Evolutionary conservation across 495 filamentous ascomycete species (phyloP), one percentile per base, ranked within the genome.

Genomic region (Penicillium manginii): DNA sequence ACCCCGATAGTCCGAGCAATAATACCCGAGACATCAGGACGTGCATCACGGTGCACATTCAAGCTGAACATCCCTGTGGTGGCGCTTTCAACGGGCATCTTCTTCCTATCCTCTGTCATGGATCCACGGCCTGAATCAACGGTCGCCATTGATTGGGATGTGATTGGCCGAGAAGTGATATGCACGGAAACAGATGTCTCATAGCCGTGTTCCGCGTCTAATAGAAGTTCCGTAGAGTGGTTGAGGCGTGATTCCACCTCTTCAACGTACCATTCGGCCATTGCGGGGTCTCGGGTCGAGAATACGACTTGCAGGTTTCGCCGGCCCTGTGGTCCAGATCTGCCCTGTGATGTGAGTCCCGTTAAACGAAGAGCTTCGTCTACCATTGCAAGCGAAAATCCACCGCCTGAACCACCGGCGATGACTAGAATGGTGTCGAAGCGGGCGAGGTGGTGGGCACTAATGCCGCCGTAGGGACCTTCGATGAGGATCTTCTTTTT

Each of bases 351-450:
- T 7, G 48, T 40, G 7, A 60, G 37, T 4, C 51, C 52, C 1
- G 59, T 61, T 23, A 66, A 33, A 0, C 67, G 61, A 1, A 73
- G 61, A 4, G 62, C 67, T 55, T 69, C 67, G 37, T 73, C 70
- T 1, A 69, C 55, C 47, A 72, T 65, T 2, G 64, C 68, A 3
- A 86, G 59, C 2, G 73, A 77, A 55, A 80, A 84, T 6, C 81
- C 81, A 11, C 78, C 79, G 2, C 84, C 83, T 0, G 82, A 79
- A 0, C 84, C 84, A n/a, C 84, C 83, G 0, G 81, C 75, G 14
- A 86, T 70, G 32, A 85, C 68, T 7, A 86, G 55, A 2, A 71
- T 48, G 4, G 66, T 74, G 31, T 81, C 75, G 22, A 71, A 75
- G 19, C 50, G 61, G 18, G 57, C 55, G 49, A 65, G 65, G 29